A percentile compares a stretch with the other conserved stretches of the same genome.
phyloP scores from a whole-genome alignment of 805 yeast genomes.

The Wickerhamomyces alni region DNA sequence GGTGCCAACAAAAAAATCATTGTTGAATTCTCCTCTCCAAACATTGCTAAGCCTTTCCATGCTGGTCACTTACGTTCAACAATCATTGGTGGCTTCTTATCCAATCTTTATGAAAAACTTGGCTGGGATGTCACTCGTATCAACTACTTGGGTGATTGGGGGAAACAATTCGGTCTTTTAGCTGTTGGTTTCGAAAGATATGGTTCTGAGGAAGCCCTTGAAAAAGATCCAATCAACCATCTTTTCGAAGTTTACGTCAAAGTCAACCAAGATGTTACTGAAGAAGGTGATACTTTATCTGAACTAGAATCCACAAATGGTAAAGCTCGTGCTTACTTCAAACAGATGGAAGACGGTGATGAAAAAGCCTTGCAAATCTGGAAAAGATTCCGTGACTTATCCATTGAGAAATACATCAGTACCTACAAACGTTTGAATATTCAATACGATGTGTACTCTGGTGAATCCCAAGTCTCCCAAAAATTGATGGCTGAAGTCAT shows the following conservation, averaged over 20 bases:
- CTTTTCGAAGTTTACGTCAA: slow-evolving; percentile 90
- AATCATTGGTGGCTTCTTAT: slow-evolving; percentile 91
- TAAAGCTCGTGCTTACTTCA: slow-evolving; percentile 83
- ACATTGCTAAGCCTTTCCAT: slow-evolving; percentile 98
- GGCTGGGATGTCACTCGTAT: slow-evolving; percentile 93
- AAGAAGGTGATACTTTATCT: slow-evolving; percentile 43
- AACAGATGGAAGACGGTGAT: slow-evolving; percentile 91
- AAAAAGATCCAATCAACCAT: slow-evolving; percentile 84
- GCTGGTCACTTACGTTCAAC: slow-evolving; percentile 99
- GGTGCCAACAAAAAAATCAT: slow-evolving; percentile 68
- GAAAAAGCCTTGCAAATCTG: slow-evolving; percentile 69
- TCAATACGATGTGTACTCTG: slow-evolving; percentile 81
- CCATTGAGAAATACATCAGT: slow-evolving; percentile 76
- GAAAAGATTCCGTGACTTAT: slow-evolving; percentile 85
- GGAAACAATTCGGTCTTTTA: slow-evolving; percentile 94
- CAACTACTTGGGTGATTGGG: slow-evolving; percentile 99
- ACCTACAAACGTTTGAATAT: slow-evolving; percentile 93
- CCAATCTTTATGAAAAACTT: slow-evolving; percentile 81
- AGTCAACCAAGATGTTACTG: slow-evolving; percentile 69
- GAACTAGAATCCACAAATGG: slow-evolving; percentile 57
- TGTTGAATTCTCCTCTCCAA: slow-evolving; percentile 94
- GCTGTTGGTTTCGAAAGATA: slow-evolving; percentile 89
- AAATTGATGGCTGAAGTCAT: slow-evolving; percentile 64
- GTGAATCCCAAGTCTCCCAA: slow-evolving; percentile 89
- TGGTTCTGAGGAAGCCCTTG: slow-evolving; percentile 71